Evolutionary conservation across 164 flowering plant species (phyloP).

Genomic region (Nymphaea colorata): DNA sequence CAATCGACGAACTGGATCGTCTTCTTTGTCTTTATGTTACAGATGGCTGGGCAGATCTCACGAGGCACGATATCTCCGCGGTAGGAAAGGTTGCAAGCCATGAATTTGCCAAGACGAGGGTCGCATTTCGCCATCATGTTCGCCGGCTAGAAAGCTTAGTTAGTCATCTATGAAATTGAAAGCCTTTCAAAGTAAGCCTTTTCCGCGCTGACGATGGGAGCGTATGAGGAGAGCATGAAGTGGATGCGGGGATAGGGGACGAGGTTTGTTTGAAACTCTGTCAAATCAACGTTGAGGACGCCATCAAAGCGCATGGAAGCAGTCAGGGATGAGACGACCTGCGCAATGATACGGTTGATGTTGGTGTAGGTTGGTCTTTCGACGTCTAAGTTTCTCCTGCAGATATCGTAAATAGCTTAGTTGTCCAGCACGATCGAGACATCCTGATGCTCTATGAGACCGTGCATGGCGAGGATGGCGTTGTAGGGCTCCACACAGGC

Average conservation of each 20-base stretch:
- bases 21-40: conserved; percentile 36
- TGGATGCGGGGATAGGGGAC: conserved; percentile 48
- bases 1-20: conserved; percentile 45
- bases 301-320: conserved; percentile 41
- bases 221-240: conserved; percentile 50
- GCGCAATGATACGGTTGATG: conserved; percentile 35
- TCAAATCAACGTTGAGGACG: conserved; percentile 36
- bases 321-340: conserved; percentile 35
- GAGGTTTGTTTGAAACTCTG: conserved; percentile 43
- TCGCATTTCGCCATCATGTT: conserved; percentile 46
- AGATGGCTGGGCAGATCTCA: conserved; percentile 37
- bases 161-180: conserved; percentile 39
- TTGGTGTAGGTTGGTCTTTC: conserved; percentile 49
- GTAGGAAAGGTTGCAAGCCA: conserved; percentile 45
- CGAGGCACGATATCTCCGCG: conserved; percentile 43
- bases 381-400: conserved; percentile 38
- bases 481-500: conserved; percentile 32
- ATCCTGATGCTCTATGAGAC: conserved; percentile 32
- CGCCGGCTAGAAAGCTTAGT: conserved; percentile 38
- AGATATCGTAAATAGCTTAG: conserved; percentile 39
- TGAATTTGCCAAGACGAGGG: conserved; percentile 40
- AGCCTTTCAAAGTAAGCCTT: conserved; percentile 39
- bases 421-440: conserved; percentile 31
- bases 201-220: conserved; percentile 40
- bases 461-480: conserved; percentile 25